Percentiles rank a stretch among this genome's conserved stretches.
Conservation (phyloP, 345 rosid genomes). For the Excoecaria agallocha region DNA sequence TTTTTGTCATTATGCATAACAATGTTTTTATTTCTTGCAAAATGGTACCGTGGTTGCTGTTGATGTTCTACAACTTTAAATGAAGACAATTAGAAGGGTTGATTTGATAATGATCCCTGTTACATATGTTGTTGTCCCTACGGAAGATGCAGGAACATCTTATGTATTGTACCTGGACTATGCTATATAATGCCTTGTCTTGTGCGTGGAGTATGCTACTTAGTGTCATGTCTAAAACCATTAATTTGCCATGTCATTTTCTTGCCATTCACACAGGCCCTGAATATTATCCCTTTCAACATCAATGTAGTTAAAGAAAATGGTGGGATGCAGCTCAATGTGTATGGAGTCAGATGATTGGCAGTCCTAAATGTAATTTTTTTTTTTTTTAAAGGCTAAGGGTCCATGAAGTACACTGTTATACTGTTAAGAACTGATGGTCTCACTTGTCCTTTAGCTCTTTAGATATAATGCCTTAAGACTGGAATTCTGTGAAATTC, state of each 20-base stretch:
- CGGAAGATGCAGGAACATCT: background rate
- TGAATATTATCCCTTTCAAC: background rate
- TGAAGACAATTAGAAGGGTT: background rate
- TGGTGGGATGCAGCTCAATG: background rate
- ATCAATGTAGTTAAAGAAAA: background rate
- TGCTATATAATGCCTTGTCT: too few species aligned
- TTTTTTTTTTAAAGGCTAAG: too few species aligned
- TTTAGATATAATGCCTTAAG: too few species aligned
- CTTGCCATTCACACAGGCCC: background rate
- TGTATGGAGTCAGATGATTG: background rate
- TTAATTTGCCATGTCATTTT: background rate
- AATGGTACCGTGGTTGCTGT: background rate
- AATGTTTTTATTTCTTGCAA: background rate
- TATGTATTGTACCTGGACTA: background rate
- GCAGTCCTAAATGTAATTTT: background rate
- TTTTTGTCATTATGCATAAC: conserved; percentile 21
- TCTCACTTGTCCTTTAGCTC: too few species aligned
- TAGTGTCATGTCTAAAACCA: background rate
- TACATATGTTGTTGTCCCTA: background rate
- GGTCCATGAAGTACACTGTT: too few species aligned
- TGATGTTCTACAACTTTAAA: background rate
- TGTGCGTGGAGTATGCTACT: too few species aligned
- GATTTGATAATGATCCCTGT: background rate
- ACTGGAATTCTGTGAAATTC: too few species aligned
- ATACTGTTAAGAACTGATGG: too few species aligned